Base-by-base conservation (phyloP, 305 asterid genomes). In the Fraxinus floribunda region DNA sequence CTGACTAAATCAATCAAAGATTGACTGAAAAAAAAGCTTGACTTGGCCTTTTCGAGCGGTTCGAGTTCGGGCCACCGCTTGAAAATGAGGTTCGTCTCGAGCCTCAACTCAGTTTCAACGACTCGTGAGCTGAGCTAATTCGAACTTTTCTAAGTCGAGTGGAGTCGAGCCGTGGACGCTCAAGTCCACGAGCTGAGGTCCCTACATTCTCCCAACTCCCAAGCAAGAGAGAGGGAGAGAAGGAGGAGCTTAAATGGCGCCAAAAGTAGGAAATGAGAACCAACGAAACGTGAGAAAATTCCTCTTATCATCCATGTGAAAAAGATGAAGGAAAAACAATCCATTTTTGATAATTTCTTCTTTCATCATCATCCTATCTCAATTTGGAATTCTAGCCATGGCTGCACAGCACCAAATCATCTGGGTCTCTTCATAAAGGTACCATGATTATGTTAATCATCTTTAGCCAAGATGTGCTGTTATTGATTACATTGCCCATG, bases 361-460 rank as follows among this genome's bases (percentile, higher is more conserved):
- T 16, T 49, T 49, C 62, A 49, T 66, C 35, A 60, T 60, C 70
- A 60, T 84, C 82, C 44, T 75, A 49, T 79, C 78, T 79, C 64
- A 85, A 83, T 76, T 72, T 81, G 78, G 83, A 35, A 44, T 75
- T 39, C n/a, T 41, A 78, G 85, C 76, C 81, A 79, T 81, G 75
- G 79, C 86, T 49, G 60, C 87, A 11, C 84, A 81, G 81, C 79
- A 80, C 78, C 81, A 71, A 29, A 52, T 18, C 71, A 49, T 26
- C 36, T 32, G 20, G n/a, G 36, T 80, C 73, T 78, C 62, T 80
- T n/a, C 52, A 2, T 11, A 38, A 78, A 26, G 71, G 79, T 71
- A 26, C 22, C 5, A 3, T 9, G 7, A n/a, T 1, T 75, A 11
- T 34, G 22, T 3, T 35, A n/a, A 68, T 57, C 35, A 32, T 79